phyloP scores from a whole-genome alignment of 2,329 filamentous ascomycete species.

The Bipolaris victoriae region DNA sequence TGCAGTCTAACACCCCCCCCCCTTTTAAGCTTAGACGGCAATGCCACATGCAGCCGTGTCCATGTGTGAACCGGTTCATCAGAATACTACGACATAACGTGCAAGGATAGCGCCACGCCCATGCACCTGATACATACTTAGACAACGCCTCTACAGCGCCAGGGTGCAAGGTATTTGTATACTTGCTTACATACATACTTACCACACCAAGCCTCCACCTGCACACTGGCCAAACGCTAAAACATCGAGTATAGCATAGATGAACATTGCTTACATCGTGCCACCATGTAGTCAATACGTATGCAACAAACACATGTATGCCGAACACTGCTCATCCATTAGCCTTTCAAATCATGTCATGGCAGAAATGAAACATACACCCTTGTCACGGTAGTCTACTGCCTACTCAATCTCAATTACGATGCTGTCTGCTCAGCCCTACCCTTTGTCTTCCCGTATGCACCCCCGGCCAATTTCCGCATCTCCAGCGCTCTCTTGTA shows the following conservation, averaged over 20 bases:
- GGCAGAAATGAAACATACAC: neutral
- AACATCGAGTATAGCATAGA: too few species aligned
- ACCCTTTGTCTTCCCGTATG: slow-evolving; percentile 73
- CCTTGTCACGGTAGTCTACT: too few species aligned
- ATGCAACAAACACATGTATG: neutral
- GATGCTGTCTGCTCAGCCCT: slow-evolving; percentile 5
- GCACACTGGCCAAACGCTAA: too few species aligned
- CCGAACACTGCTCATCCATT: neutral
- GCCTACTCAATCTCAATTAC: neutral
- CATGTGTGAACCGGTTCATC: neutral
- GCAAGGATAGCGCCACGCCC: neutral
- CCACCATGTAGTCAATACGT: neutral
- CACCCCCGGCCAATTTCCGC: slow-evolving; percentile 75
- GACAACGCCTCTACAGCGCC: too few species aligned
- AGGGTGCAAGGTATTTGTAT: too few species aligned
- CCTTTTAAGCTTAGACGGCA: neutral
- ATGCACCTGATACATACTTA: neutral
- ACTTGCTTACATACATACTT: too few species aligned
- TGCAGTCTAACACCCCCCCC: neutral
- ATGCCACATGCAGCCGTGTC: neutral
- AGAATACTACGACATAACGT: neutral
- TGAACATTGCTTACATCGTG: too few species aligned
- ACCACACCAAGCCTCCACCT: too few species aligned
- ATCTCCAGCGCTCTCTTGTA: slow-evolving; percentile 91
- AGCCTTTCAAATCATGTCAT: neutral